Evolutionary conservation across 805 yeast species (phyloP).

Genomic region (Candida nemodendra): DNA sequence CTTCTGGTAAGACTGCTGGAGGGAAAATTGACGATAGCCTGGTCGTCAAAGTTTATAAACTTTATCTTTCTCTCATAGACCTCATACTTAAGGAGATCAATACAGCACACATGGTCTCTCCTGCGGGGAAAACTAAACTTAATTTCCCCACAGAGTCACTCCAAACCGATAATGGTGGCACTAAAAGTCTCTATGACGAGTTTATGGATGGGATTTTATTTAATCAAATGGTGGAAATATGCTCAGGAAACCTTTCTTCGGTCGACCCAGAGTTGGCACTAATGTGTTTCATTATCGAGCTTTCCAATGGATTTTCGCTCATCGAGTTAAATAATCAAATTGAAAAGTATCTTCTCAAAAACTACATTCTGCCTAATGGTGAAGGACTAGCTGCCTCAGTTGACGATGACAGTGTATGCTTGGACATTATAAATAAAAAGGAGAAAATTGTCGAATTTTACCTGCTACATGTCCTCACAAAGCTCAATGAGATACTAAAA

Average conservation of each 20-base stretch:
- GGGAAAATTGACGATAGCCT: constrained; percentile 13
- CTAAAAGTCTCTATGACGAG: constrained; percentile 4
- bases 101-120: neutral
- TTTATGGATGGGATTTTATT: constrained; percentile 26
- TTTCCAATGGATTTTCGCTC: constrained; percentile 26
- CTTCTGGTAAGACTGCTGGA: neutral
- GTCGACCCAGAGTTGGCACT: constrained; percentile 29
- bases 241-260: constrained; percentile 6
- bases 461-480: constrained; percentile 24
- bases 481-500: constrained; percentile 16
- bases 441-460: constrained; percentile 27
- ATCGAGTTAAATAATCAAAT: constrained; percentile 23
- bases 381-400: constrained; percentile 9
- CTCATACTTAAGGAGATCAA: constrained; percentile 24
- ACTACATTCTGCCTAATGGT: constrained; percentile 20
- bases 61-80: constrained; percentile 31
- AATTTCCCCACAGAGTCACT: constrained; percentile 6
- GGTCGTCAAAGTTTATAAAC: constrained; percentile 22
- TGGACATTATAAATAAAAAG: constrained; percentile 6
- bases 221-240: constrained; percentile 18
- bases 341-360: constrained; percentile 19
- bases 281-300: constrained; percentile 32
- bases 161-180: neutral
- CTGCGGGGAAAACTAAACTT: neutral
- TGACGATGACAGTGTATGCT: neutral